Evolutionary conservation across 2,329 filamentous ascomycete species (phyloP), one percentile per base, ranked within the genome.

Genomic region (Microthyrium microscopicum): DNA sequence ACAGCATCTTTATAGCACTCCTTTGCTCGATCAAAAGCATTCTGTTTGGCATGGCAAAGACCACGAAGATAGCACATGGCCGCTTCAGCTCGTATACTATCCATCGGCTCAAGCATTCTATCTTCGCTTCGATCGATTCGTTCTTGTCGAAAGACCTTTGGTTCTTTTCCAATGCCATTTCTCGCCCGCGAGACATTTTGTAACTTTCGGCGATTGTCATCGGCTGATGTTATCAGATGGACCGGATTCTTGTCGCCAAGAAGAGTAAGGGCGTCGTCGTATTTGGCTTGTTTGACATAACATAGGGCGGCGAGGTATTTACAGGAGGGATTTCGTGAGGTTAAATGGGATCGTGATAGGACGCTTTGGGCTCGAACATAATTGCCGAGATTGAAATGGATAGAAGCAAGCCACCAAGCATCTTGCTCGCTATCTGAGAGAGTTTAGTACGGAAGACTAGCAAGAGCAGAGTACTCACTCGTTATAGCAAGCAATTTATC

Each of bases 1-100:
- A 95, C 84, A 2, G 89, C 89, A 47, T 92, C 83, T 60, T 94
- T 95, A 66, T 95, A 98, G 59, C 89, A 95, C 47, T 95, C 85
- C 54, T 94, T 94, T 33, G 89, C 89, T 21, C 84, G 76, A 52
- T 98, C 89, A 47, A 95, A 95, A 18, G 87, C 81, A 54, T 95
- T 98, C 53, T 93, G 82, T 56, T 93, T 93, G 5, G 89, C 85
- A 52, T 84, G 94, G 62, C 91, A 95, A 31, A 93, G 68, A 4
- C 89, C 89, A 17, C 89, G 69, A 33, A 98, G 61, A 52, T 92
- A 93, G 59, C 89, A 98, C 85, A 98, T 98, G 49, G 79, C 83
- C 0, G 89, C 89, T 57, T 98, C 87, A 46, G 89, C 92, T 39
- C 82, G 77, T 38, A 92, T 64, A 49, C 78, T 82, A 26, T 68